phyloP scores from a whole-genome alignment of 2,329 filamentous ascomycete species.

The Tolypocladium tundrense region DNA sequence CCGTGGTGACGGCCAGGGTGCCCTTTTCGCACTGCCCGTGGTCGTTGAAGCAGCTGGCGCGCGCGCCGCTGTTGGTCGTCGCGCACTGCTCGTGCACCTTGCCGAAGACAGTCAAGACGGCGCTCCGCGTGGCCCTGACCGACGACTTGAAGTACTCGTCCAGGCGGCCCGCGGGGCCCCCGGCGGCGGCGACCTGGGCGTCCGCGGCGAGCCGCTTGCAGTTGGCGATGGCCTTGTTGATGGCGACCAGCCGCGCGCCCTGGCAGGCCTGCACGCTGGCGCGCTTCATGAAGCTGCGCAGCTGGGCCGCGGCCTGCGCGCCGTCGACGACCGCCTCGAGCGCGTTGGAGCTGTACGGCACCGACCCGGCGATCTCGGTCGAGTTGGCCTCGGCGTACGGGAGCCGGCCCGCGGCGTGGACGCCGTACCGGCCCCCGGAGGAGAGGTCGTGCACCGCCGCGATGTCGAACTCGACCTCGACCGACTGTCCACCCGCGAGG shows the following conservation, averaged over 20 bases:
- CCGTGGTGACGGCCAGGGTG: conserved; percentile 52
- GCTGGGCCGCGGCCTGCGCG: conserved; percentile 38
- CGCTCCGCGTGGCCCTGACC: conserved; percentile 26
- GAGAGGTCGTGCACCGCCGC: conserved; percentile 43
- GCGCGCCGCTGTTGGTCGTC: conserved; percentile 37
- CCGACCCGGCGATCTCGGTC: conserved; percentile 40
- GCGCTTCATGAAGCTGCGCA: conserved; percentile 40
- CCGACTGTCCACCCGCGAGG: conserved; percentile 35
- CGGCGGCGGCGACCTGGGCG: conserved; percentile 39
- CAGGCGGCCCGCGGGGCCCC: conserved; percentile 36
- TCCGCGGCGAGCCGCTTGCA: conserved; percentile 40
- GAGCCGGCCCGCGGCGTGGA: conserved; percentile 45
- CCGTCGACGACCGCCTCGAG: conserved; percentile 48
- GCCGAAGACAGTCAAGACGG: conserved; percentile 39
- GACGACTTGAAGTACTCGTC: conserved; percentile 54
- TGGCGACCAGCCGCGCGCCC: conserved; percentile 29
- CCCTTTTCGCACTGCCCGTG: conserved; percentile 37
- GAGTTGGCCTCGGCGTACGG: conserved; percentile 40
- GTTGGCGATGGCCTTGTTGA: conserved; percentile 41
- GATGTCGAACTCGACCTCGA: conserved; percentile 42
- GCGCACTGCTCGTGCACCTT: conserved; percentile 43
- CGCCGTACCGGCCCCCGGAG: conserved; percentile 40
- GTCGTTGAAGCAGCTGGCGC: conserved; percentile 48
- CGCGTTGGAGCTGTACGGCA: conserved; percentile 49
- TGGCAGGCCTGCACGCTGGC: conserved; percentile 44